Evolutionary conservation across 2,329 filamentous ascomycete species (phyloP), one percentile per base, ranked within the genome.

Genomic region (Diaporthe nobilis): DNA sequence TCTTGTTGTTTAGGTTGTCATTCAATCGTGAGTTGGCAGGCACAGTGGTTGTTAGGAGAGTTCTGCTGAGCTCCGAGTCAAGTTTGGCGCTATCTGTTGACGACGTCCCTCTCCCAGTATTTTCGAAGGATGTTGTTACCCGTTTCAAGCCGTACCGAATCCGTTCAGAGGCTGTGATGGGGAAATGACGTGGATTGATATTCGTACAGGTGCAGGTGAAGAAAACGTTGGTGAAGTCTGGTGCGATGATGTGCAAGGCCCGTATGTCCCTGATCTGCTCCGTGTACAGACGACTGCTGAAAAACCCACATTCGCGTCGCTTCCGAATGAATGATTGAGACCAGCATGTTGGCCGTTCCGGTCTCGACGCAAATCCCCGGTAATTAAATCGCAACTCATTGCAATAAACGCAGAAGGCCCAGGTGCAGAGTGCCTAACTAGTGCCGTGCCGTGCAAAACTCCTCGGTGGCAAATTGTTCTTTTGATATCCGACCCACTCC

Each of bases 11-110:
- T 51, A 77, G 25, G 76, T 75, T 77, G 76, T 65, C 73, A 77
- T 77, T 77, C 70, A 75, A 71, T 77, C 73, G 73, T 65, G 49
- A 44, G 61, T 61, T 73, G 71, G 71, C 58, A 73, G 76, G 76
- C 76, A 77, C 76, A 77, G 70, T 75, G 75, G 76, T 75, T 77
- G 76, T 67, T 67, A 77, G 76, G 76, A 77, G 73, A 75, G 73
- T 77, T 77, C 73, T 75, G 76, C 68, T 77, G 76, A 75, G 75
- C 76, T 77, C 76, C 76, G 73, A 71, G 76, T 75, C 76, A 77
- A 73, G 76, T 77, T 77, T 75, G 76, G 76, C 76, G 76, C 76
- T 77, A 77, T 77, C 76, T 77, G 76, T 75, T 77, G 76, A 73
- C 47, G 57, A 74, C 57, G 73, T 77, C 71, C 76, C 70, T 73